A percentile compares a stretch with the other conserved stretches of the same genome.
Evolutionary conservation across 306 rosid genomes (phyloP).

Genomic region (Ammopiptanthus mongolicus): DNA sequence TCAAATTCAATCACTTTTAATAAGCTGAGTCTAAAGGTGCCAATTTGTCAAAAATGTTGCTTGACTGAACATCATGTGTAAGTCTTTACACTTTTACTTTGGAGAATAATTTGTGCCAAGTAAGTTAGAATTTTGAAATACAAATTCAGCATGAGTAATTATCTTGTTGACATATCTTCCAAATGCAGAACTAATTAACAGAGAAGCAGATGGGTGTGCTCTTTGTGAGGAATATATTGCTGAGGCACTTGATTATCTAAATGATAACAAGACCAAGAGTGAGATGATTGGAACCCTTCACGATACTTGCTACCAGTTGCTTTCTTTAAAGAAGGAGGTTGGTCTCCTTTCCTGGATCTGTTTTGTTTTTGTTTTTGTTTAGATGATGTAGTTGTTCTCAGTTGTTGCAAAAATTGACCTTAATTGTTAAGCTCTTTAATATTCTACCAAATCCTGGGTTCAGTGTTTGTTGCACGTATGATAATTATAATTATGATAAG

Average conservation of each 20-base stretch:
- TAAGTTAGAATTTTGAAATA: neutral
- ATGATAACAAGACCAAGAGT: conserved; percentile 48
- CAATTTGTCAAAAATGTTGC: neutral
- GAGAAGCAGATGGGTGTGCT: conserved; percentile 46
- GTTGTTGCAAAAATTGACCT: neutral
- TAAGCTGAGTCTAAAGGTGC: neutral
- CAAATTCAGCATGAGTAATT: neutral
- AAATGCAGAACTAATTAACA: conserved; percentile 37
- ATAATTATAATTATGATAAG: neutral
- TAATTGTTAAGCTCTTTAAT: neutral
- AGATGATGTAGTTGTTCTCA: neutral
- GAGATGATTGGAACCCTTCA: conserved; percentile 51
- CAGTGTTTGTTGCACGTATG: neutral
- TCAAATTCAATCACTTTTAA: neutral
- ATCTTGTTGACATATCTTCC: conserved; percentile 13
- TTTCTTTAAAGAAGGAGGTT: conserved; percentile 45
- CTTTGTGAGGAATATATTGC: conserved; percentile 67
- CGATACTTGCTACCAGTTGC: conserved; percentile 32
- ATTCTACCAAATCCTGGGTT: neutral
- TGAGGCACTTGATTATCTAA: conserved; percentile 56
- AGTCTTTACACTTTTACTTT: neutral
- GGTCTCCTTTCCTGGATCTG: neutral
- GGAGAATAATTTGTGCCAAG: neutral
- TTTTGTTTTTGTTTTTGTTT: neutral
- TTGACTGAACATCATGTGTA: neutral